phyloP scores from a whole-genome alignment of 2,329 filamentous ascomycete species.

The Aspergillus aculeatus region DNA sequence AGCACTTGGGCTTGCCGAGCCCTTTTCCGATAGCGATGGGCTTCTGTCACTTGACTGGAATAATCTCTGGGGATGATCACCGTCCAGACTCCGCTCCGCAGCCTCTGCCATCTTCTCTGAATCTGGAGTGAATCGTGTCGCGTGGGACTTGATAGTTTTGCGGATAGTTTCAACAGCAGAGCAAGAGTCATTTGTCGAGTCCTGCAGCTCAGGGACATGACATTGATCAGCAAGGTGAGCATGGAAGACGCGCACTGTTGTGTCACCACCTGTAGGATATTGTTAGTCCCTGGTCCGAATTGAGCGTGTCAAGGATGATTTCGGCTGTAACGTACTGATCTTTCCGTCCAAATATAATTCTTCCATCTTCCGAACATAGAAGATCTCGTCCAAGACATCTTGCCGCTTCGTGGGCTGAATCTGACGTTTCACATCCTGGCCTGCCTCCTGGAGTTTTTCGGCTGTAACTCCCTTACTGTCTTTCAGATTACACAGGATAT shows the following conservation, averaged over 20 bases:
- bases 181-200: not conserved
- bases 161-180: not conserved
- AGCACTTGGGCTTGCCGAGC: slow-evolving; percentile 9
- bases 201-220: slow-evolving; percentile 18
- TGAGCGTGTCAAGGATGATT: not conserved
- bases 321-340: slow-evolving; percentile 30
- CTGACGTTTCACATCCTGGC: slow-evolving; percentile 40
- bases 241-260: slow-evolving; percentile 30
- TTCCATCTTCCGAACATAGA: slow-evolving; percentile 39
- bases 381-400: slow-evolving; percentile 43
- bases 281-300: slow-evolving; percentile 1
- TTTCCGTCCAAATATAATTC: slow-evolving; percentile 39
- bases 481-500: slow-evolving; percentile 41
- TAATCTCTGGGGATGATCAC: not conserved
- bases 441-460: slow-evolving; percentile 40
- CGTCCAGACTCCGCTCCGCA: slow-evolving; percentile 4
- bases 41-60: not conserved
- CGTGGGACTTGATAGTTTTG: not conserved
- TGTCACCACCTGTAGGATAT: slow-evolving; percentile 25
- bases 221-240: slow-evolving; percentile 26
- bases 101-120: not conserved
- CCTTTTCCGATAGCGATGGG: slow-evolving; percentile 4
- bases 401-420: slow-evolving; percentile 36
- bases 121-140: not conserved
- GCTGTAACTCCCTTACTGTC: slow-evolving; percentile 38